Conservation (phyloP, 768 basidiomycete genomes). For the Russula sp. region DNA sequence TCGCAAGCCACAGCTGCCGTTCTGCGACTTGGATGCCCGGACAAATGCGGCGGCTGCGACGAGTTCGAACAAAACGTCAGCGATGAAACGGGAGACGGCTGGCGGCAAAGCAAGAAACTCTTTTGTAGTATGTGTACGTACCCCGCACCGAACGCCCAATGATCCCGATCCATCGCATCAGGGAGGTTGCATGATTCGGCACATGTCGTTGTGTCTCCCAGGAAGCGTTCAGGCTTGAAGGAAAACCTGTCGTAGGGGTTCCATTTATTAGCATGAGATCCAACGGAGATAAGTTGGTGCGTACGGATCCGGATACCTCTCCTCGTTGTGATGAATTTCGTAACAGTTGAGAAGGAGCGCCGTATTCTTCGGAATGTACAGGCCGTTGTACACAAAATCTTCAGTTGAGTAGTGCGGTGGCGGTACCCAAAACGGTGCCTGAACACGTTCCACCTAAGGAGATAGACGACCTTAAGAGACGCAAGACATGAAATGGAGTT, state of each 20-base stretch:
- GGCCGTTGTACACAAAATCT: constrained; percentile 37
- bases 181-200: constrained; percentile 46
- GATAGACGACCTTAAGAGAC: neutral
- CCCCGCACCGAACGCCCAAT: constrained; percentile 53
- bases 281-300: constrained; percentile 21
- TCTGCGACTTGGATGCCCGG: constrained; percentile 48
- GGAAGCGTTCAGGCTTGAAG: constrained; percentile 47
- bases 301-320: constrained; percentile 43
- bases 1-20: constrained; percentile 45
- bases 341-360: constrained; percentile 35
- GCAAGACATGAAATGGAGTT: neutral
- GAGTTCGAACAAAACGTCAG: constrained; percentile 21
- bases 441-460: constrained; percentile 32
- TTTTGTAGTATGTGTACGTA: constrained; percentile 36
- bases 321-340: constrained; percentile 34
- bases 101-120: neutral
- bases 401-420: constrained; percentile 36
- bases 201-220: constrained; percentile 40
- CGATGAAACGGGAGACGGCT: neutral
- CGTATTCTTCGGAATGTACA: constrained; percentile 37
- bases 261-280: neutral
- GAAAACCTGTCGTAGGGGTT: constrained; percentile 27
- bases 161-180: constrained; percentile 46
- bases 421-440: constrained; percentile 36
- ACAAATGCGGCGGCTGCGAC: constrained; percentile 39